Percentiles rank a stretch among this genome's conserved stretches.
Evolutionary conservation across 2,329 filamentous ascomycete genomes (phyloP).

Genomic region (Neodidymelliopsis sp.): DNA sequence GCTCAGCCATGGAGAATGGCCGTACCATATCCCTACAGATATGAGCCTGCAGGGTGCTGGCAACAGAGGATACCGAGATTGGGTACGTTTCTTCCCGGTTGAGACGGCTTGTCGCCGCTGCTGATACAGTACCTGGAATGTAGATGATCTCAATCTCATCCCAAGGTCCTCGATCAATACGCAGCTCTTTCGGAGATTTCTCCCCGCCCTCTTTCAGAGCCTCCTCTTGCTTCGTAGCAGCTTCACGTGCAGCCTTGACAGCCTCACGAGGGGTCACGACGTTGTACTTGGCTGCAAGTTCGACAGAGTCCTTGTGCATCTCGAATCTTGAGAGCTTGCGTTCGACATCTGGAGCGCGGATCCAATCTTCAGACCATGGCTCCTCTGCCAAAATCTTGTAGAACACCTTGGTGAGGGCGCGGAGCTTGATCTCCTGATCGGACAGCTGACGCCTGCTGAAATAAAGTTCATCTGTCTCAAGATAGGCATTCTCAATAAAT

Average conservation of each 20-base stretch:
- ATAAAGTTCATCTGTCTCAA: conserved; percentile 39
- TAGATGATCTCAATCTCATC: conserved; percentile 51
- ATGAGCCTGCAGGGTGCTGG: conserved; percentile 42
- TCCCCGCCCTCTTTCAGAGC: conserved; percentile 20
- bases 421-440: conserved; percentile 45
- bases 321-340: conserved; percentile 49
- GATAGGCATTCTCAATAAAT: conserved; percentile 44
- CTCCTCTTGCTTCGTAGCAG: conserved; percentile 26
- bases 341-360: conserved; percentile 47
- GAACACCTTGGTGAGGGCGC: conserved; percentile 48
- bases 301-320: conserved; percentile 46
- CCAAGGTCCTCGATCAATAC: conserved; percentile 40
- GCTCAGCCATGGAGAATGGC: conserved; percentile 44
- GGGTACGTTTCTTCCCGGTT: conserved; percentile 46
- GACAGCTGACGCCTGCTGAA: conserved; percentile 39
- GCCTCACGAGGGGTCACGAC: conserved; percentile 42
- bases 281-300: conserved; percentile 40
- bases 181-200: conserved; percentile 30
- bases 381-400: conserved; percentile 49
- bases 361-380: conserved; percentile 49
- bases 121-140: conserved; percentile 48
- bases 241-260: conserved; percentile 43
- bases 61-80: conserved; percentile 45
- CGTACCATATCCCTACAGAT: conserved; percentile 47
- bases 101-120: conserved; percentile 45